Base-by-base conservation (phyloP, 2,329 filamentous ascomycete genomes). In the Aureobasidium sp. region DNA sequence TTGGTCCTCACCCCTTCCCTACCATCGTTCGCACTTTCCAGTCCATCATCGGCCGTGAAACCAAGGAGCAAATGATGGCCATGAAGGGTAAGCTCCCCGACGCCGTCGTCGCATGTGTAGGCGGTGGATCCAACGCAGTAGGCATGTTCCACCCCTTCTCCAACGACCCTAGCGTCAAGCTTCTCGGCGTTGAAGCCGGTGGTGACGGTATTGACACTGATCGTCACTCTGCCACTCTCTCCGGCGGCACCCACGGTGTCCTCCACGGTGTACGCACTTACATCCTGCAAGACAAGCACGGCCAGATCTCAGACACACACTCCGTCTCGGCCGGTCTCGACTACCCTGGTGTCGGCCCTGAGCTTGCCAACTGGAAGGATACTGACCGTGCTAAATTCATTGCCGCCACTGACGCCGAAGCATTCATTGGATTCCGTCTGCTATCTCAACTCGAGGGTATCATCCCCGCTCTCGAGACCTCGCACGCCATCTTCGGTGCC, bases 141-240 rank as follows among this genome's bases (percentile, higher is more conserved):
- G 94, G 94, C 78, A 99, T 97, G 92, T 99, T 99, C 80, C 95
- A 93, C 76, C 94, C 94, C 58, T 99, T 99, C 78, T 83, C 88
- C 66, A 86, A 91, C 45, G 93, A 99, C 70, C 82, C 83, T 0
- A 87, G 82, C 64, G 94, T 99, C 64, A 91, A 92, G 77, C 81
- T 97, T 11, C 81, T 97, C 14, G 94, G 94, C 67, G 92, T 99
- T 2, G 94, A 99, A 79, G 94, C 94, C 14, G 94, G 91, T 42
- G 94, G 94, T 65, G 94, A 97, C 69, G 94, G 94, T 64, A 72
- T 97, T 17, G 89, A 97, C 64, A 97, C 94, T 0, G 75, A 78
- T 8, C 85, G 90, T 51, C 94, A 99, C 77, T 90, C 88, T 53
- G 94, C 94, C 0, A 97, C 94, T 0, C 82, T 99, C 20, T 85